Conservation (phyloP, 352 stramenopile genomes). For the Phytophthora tentaculata region DNA sequence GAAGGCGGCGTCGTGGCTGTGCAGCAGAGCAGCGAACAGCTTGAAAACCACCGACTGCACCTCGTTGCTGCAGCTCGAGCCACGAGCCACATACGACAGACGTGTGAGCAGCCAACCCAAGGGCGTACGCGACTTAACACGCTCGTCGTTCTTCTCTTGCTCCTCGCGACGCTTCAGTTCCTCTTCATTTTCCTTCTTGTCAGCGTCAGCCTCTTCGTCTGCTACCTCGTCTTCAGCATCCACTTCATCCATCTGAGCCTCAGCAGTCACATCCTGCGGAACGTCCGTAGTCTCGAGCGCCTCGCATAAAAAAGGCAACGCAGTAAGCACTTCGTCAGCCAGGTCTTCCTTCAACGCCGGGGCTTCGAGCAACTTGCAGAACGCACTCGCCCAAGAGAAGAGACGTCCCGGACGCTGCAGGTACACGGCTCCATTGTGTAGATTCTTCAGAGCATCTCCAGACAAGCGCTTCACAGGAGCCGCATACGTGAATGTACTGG, state of each 20-base stretch:
- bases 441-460: slow-evolving; percentile 23
- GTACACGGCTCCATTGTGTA: slow-evolving; percentile 49
- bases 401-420: slow-evolving; percentile 62
- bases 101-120: slow-evolving; percentile 87
- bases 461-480: slow-evolving; percentile 39
- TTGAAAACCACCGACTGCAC: slow-evolving; percentile 86
- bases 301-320: slow-evolving; percentile 67
- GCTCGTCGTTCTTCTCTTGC: slow-evolving; percentile 52
- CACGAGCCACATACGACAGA: slow-evolving; percentile 80
- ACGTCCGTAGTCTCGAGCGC: slow-evolving; percentile 65
- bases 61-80: slow-evolving; percentile 45
- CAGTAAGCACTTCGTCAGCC: slow-evolving; percentile 59
- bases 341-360: slow-evolving; percentile 57
- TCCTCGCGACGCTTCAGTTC: slow-evolving; percentile 38
- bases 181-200: slow-evolving; percentile 32
- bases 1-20: slow-evolving; percentile 55
- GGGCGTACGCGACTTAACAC: slow-evolving; percentile 61
- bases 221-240: slow-evolving; percentile 15
- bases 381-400: slow-evolving; percentile 61
- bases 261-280: slow-evolving; percentile 62
- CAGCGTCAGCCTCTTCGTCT: slow-evolving; percentile 12
- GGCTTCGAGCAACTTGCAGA: slow-evolving; percentile 78
- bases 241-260: slow-evolving; percentile 29
- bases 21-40: slow-evolving; percentile 84
- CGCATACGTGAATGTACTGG: slow-evolving; percentile 48